Conservation (phyloP, 2,329 filamentous ascomycete species). For the Aspergillus fischeri region DNA sequence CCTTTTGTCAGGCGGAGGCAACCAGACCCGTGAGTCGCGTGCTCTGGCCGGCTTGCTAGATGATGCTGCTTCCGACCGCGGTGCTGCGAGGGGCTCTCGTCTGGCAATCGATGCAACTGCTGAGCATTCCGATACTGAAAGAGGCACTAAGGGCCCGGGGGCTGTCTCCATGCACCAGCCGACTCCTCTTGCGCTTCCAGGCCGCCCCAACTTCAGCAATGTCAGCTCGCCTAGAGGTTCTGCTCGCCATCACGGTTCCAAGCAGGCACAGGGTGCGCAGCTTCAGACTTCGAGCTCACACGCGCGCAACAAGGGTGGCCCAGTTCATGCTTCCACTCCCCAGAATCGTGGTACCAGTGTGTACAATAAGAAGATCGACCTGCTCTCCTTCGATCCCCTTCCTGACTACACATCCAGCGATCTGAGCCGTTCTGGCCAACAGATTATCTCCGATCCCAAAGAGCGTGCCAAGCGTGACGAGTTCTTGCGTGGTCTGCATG, state of each 20-base stretch:
- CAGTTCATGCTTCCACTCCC: neutral
- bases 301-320: neutral
- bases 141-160: slow-evolving; percentile 9
- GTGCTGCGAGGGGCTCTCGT: slow-evolving; percentile 12
- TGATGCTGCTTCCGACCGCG: slow-evolving; percentile 14
- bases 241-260: slow-evolving; percentile 9
- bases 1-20: slow-evolving; percentile 19
- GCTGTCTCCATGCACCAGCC: neutral
- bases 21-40: slow-evolving; percentile 15
- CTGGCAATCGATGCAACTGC: slow-evolving; percentile 8
- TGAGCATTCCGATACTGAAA: slow-evolving; percentile 10
- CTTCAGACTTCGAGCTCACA: neutral
- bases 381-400: slow-evolving; percentile 17
- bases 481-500: slow-evolving; percentile 16
- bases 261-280: slow-evolving; percentile 5
- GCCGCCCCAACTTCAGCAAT: neutral
- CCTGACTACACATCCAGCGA: slow-evolving; percentile 12
- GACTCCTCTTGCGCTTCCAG: neutral
- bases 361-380: slow-evolving; percentile 17
- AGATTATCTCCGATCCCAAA: slow-evolving; percentile 7
- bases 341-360: neutral
- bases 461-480: slow-evolving; percentile 14
- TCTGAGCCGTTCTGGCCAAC: slow-evolving; percentile 5
- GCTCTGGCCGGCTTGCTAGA: slow-evolving; percentile 9
- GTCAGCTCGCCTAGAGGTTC: slow-evolving; percentile 6